Evolutionary conservation across 2,329 filamentous ascomycete genomes (phyloP), one percentile per base, ranked within the genome.

Genomic region (Hansfordia pulvinata): DNA sequence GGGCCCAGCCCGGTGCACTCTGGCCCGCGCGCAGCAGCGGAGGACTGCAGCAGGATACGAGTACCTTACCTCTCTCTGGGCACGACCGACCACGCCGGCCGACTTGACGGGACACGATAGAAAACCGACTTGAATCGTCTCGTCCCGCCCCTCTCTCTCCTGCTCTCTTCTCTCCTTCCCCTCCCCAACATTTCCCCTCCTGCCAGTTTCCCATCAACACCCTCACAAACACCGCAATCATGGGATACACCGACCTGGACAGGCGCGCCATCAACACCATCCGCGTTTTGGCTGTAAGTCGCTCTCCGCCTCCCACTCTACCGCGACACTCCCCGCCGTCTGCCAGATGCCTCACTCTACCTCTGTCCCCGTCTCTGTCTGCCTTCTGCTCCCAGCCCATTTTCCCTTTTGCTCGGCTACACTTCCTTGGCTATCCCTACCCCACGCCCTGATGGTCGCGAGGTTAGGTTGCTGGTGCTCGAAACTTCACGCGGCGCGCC

Each of bases 181-280:
- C 11, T 13, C 10, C 14, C 10, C 17, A 25, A 19, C 22, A 17
- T 17, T 18, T 12, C 15, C 12, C 13, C 14, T 17, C 23, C 23
- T 6, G 10, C 17, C 14, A 7, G 8, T 30, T 17, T 26, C 17
- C 8, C 18, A 20, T n/a, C 23, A 19, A 16, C 17, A 13, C 18
- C 12, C 23, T 19, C 32, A 33, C 26, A 41, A 28, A 28, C 20
- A 39, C 33, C 52, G 59, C 53, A 57, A 74, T 52, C 58, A 96
- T 96, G 88, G 76, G 76, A 58, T 94, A 81, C 72, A 69, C 70
- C 56, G 81, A 96, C 50, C 58, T 76, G 52, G 90, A 98, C 59
- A 66, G 78, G 69, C 73, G 85, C 62, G 81, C 84, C 53, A 84
- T 98, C 66, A 96, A 96, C 78, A 93, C 88, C 59, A 96, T 98